Conservation (phyloP, 495 filamentous ascomycete species). For the Podospora conica region DNA sequence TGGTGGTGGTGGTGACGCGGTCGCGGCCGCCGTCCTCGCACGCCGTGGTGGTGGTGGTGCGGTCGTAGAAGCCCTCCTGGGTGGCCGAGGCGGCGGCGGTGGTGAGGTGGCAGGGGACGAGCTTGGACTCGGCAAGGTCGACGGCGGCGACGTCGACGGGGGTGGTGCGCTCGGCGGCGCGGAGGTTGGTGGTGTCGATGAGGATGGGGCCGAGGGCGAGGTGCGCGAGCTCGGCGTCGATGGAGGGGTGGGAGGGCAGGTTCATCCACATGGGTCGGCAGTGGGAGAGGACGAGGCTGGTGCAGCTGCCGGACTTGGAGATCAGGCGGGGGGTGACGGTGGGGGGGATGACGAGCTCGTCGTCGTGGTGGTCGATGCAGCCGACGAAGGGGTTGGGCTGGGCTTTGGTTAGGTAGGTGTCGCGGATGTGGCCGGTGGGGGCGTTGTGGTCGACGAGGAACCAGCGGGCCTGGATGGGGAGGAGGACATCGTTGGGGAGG, state of each 20-base stretch:
- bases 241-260: slow-evolving; percentile 20
- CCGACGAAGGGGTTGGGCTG: slow-evolving; percentile 48
- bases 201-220: slow-evolving; percentile 76
- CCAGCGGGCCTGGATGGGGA: slow-evolving; percentile 43
- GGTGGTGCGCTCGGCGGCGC: slow-evolving; percentile 65
- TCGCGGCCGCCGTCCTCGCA: too few relatives aligned
- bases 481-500: slow-evolving; percentile 29
- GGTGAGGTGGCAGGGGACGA: too few relatives aligned
- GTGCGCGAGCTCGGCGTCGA: slow-evolving; percentile 57
- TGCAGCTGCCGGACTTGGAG: slow-evolving; percentile 69
- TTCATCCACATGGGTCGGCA: slow-evolving; percentile 52
- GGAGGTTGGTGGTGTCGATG: slow-evolving; percentile 77
- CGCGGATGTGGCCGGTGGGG: slow-evolving; percentile 49
- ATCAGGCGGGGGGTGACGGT: slow-evolving; percentile 55
- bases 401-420: slow-evolving; percentile 24
- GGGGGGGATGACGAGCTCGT: slow-evolving; percentile 60
- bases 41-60: too few relatives aligned
- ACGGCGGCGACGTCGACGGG: slow-evolving; percentile 59
- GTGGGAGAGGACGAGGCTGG: slow-evolving; percentile 65
- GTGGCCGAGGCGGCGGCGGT: too few relatives aligned
- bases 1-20: too few relatives aligned
- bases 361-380: slow-evolving; percentile 90
- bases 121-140: slow-evolving; percentile 51
- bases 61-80: slow-evolving; percentile 7
- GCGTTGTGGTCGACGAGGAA: slow-evolving; percentile 89